phyloP scores from a whole-genome alignment of 371 early-diverging fungal species.

The Dentiscutata heterogama region DNA sequence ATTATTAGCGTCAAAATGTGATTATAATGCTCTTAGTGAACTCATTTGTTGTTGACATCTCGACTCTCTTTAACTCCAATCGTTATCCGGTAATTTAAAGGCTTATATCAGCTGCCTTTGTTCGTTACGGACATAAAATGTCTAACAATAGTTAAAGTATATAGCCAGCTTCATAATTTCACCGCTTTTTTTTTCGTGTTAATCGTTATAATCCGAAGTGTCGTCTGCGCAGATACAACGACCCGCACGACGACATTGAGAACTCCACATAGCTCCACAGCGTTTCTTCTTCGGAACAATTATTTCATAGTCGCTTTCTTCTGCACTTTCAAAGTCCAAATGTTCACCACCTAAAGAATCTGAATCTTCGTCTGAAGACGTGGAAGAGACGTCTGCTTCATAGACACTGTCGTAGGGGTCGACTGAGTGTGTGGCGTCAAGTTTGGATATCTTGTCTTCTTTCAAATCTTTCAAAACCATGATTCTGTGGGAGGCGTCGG shows the following conservation, averaged over 20 bases:
- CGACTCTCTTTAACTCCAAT: background rate
- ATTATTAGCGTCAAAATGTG: too few species aligned
- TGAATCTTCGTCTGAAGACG: background rate
- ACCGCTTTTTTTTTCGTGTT: background rate
- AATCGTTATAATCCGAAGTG: background rate
- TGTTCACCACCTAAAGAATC: constrained; percentile 16
- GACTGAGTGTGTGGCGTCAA: background rate
- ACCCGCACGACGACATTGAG: constrained; percentile 38
- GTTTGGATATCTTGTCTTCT: background rate
- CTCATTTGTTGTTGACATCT: background rate
- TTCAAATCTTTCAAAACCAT: background rate
- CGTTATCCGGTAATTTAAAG: background rate
- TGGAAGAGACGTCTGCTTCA: constrained; percentile 9
- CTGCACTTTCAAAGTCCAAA: background rate
- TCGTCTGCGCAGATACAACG: constrained; percentile 35
- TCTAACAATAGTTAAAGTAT: background rate
- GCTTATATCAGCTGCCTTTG: too few species aligned
- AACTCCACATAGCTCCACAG: constrained; percentile 37
- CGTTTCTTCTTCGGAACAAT: constrained; percentile 7
- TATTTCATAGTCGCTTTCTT: background rate
- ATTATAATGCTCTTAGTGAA: too few species aligned
- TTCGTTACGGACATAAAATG: background rate
- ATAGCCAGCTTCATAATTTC: background rate
- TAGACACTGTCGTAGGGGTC: background rate
- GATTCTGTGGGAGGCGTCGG: background rate